Evolutionary conservation across 805 yeast species (phyloP).

Genomic region (Spathaspora gorwiae): DNA sequence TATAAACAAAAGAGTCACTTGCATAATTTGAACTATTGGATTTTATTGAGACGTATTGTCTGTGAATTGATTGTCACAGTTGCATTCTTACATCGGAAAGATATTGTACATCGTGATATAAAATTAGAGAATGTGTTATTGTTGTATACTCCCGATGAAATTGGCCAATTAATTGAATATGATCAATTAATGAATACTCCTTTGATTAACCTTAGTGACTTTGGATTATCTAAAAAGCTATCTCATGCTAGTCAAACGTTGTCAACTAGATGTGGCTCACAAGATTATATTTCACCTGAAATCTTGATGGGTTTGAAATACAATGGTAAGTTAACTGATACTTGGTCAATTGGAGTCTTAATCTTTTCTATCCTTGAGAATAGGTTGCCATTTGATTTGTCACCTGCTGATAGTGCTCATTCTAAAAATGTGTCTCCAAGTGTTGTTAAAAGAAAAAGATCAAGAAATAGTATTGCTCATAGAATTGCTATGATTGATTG

Average conservation of each 20-base stretch:
- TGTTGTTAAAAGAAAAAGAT: constrained; percentile 38
- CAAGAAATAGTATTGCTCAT: constrained; percentile 64
- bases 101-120: constrained; percentile 84
- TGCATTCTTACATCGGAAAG: constrained; percentile 59
- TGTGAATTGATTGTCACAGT: constrained; percentile 70
- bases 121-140: constrained; percentile 82
- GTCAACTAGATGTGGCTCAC: constrained; percentile 91
- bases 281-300: constrained; percentile 95
- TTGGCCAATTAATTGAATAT: constrained; percentile 17
- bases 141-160: constrained; percentile 25
- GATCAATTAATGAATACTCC: not conserved
- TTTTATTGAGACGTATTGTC: constrained; percentile 56
- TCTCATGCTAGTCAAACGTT: constrained; percentile 58
- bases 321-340: constrained; percentile 85
- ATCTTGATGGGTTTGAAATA: constrained; percentile 84
- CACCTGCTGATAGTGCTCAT: constrained; percentile 44
- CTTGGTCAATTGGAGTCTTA: constrained; percentile 96
- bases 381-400: constrained; percentile 86
- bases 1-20: constrained; percentile 32
- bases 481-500: constrained; percentile 90
- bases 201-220: constrained; percentile 67
- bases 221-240: constrained; percentile 78
- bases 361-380: constrained; percentile 80
- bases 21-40: constrained; percentile 36
- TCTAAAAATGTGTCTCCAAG: constrained; percentile 33